Percentiles rank a stretch among this genome's conserved stretches.
phyloP scores from a whole-genome alignment of 768 basidiomycete species.

The Trametes cinnabarina region DNA sequence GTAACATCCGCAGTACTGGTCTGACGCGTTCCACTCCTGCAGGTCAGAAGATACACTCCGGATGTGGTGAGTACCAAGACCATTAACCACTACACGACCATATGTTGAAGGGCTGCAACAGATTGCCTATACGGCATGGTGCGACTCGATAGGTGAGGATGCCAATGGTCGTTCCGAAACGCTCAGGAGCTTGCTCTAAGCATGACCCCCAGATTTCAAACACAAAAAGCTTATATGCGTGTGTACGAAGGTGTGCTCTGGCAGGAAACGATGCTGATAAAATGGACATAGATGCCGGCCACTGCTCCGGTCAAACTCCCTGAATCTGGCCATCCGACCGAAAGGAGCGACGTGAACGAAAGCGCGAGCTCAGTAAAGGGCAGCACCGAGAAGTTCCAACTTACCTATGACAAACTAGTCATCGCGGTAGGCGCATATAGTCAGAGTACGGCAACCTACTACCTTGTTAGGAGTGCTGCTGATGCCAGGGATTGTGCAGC shows the following conservation, averaged over 20 bases:
- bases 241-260: constrained; percentile 23
- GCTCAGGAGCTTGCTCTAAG: not conserved
- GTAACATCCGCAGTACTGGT: not conserved
- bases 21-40: too few relatives aligned
- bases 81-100: not conserved
- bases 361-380: constrained; percentile 3
- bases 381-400: constrained; percentile 42
- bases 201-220: constrained; percentile 48
- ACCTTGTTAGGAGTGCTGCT: not conserved
- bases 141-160: constrained; percentile 60
- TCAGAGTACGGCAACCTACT: constrained; percentile 51
- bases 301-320: constrained; percentile 43
- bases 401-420: constrained; percentile 78
- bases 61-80: constrained; percentile 22
- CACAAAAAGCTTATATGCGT: constrained; percentile 61
- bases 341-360: constrained; percentile 18
- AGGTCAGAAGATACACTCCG: constrained; percentile 30
- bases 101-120: not conserved
- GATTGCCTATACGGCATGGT: constrained; percentile 68
- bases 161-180: too few relatives aligned
- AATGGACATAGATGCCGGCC: constrained; percentile 59
- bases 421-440: constrained; percentile 84
- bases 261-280: not conserved
- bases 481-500: constrained; percentile 36
- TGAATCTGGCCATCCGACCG: constrained; percentile 20